These are phyloP conservation scores for Pichia exigua DNA, from an alignment of 805 yeast species.

Conservation along the genomic window DNA sequence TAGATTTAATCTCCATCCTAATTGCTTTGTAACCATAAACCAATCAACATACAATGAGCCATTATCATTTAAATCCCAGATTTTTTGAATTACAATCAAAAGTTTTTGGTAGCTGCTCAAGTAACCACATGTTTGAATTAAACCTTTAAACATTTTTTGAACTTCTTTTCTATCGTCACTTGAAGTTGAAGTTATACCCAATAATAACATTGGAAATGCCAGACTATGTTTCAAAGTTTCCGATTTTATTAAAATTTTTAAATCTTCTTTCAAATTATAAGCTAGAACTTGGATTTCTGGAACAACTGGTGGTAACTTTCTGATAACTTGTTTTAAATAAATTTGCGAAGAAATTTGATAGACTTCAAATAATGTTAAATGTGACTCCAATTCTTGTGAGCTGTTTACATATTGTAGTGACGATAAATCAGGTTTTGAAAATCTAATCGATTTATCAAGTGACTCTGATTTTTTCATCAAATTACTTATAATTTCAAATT, in stretches of 20 bases:
- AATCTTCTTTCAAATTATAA: conserved; percentile 13
- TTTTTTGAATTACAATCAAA: conserved; percentile 23
- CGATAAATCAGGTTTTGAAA: conserved; percentile 16
- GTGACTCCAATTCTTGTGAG: conserved; percentile 22
- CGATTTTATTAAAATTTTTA: conserved; percentile 12
- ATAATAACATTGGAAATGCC: conserved; percentile 33
- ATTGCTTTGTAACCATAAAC: conserved; percentile 29
- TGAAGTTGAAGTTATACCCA: conserved; percentile 28
- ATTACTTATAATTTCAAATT: conserved; percentile 13
- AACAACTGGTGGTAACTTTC: conserved; percentile 21
- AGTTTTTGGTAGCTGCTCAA: conserved; percentile 25
- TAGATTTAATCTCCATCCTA: conserved; percentile 31
- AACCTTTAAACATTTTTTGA: conserved; percentile 18
- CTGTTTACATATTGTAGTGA: conserved; percentile 14
- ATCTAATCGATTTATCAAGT: conserved; percentile 14
- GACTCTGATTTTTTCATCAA: conserved; percentile 13
- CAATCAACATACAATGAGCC: conserved; percentile 34
- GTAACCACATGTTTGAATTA: conserved; percentile 29
- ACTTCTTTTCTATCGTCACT: conserved; percentile 22
- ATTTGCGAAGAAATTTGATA: conserved; percentile 25
- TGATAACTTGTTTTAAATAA: conserved; percentile 20
- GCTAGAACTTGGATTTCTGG: conserved; percentile 20
- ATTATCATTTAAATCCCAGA: conserved; percentile 30
- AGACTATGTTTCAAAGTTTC: conserved; percentile 20
- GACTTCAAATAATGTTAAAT: conserved; percentile 30